Evolutionary conservation across 768 basidiomycete species (phyloP), one percentile per base, ranked within the genome.

Genomic region (Mycena maculata): DNA sequence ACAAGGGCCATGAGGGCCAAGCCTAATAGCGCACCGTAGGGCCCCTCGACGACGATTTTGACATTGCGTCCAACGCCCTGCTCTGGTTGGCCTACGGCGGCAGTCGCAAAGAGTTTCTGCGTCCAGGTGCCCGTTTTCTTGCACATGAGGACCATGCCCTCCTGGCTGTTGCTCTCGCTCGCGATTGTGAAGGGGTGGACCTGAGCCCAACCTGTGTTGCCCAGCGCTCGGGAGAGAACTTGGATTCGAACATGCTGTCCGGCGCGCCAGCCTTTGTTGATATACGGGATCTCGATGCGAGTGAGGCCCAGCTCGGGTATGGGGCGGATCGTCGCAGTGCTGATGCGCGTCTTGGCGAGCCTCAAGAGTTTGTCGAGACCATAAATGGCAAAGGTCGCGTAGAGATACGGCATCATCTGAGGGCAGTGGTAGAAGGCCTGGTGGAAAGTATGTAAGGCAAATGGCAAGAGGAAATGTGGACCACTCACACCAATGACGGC

Each of bases 191-290:
- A 90, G 2, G 88, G 89, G 60, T 91, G 90, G 12, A 75, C 75
- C 68, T 88, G 85, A 11, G 81, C 72, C 78, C 82, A 80, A 11
- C 79, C 81, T 47, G 76, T 70, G 44, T 74, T 36, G 4, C 85
- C 84, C 72, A 85, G 76, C 1, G 75, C 75, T 3, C 77, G 59
- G 22, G 80, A 79, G 20, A 87, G 79, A 4, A 86, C 70, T 16
- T 87, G 82, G 2, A 91, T 49, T 47, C 88, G 84, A 36, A 90
- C 84, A 64, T 91, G 88, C 71, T 91, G 90, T 2, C 90, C 88
- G 0, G 87, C 78, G 22, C 85, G 78, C 89, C 89, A 90, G 28
- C 89, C 89, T 2, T 79, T 67, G 44, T 77, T 82, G 48, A 89
- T 47, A 3, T 76, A 64, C 0, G 82, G 83, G 27, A 88, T 75